Conservation (phyloP, 805 yeast species). For the Brettanomyces nanus region DNA sequence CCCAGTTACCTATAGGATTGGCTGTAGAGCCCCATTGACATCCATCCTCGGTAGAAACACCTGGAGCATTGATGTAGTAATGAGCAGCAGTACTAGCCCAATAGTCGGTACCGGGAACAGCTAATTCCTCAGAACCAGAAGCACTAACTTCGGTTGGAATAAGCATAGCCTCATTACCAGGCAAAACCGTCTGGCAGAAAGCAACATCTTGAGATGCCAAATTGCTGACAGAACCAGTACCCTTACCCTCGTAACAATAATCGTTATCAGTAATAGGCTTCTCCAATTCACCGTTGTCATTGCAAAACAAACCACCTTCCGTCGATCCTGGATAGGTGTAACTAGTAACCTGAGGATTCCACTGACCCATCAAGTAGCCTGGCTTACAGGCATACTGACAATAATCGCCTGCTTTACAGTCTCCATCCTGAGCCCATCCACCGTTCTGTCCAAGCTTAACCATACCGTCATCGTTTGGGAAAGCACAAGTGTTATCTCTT, state of each 20-base stretch:
- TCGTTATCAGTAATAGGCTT: constrained; percentile 49
- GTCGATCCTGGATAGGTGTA: constrained; percentile 72
- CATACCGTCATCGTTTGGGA: constrained; percentile 61
- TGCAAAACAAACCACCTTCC: constrained; percentile 79
- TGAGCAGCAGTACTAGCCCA: constrained; percentile 87
- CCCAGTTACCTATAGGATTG: constrained; percentile 80
- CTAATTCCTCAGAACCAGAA: constrained; percentile 43
- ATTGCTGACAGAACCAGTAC: constrained; percentile 54
- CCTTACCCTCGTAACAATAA: constrained; percentile 73
- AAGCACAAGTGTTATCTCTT: constrained; percentile 36
- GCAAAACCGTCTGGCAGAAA: constrained; percentile 86
- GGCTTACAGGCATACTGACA: constrained; percentile 92
- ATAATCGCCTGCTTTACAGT: constrained; percentile 68
- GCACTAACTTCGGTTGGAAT: constrained; percentile 69
- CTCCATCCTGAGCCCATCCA: constrained; percentile 84
- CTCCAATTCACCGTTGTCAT: constrained; percentile 56
- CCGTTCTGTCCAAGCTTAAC: constrained; percentile 61
- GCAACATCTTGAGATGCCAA: constrained; percentile 55
- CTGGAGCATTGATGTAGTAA: constrained; percentile 78
- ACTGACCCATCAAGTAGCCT: constrained; percentile 80
- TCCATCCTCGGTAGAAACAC: constrained; percentile 65
- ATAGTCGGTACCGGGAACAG: constrained; percentile 80
- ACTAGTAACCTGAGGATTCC: constrained; percentile 71
- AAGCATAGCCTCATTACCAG: constrained; percentile 92
- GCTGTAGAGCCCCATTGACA: constrained; percentile 75